Evolutionary conservation across 176 grass and related monocot genomes (phyloP), one percentile per base, ranked within the genome.

Genomic region (Lolium perenne): DNA sequence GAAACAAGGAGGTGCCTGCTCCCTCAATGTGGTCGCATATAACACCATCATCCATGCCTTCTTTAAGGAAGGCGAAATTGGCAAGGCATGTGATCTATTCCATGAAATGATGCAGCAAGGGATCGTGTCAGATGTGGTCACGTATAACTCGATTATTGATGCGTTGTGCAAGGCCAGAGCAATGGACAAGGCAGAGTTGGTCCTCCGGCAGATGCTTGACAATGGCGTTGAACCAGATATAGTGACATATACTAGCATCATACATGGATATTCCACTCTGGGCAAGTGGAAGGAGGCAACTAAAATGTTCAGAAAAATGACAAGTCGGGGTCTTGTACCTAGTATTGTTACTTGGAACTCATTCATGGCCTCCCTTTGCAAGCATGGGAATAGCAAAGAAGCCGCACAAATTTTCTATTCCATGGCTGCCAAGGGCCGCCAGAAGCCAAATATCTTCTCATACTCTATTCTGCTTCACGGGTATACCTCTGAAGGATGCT

Each of bases 261-360:
- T 71, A 18, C 68, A 71, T 21, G 68, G 68, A 71, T 71, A 71
- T 71, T 45, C 38, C 68, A 71, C 68, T 20, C 21, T 45, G 68
- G 38, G 68, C 68, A 3, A 4, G 18, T 71, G 40, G 68, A 71
- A 71, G 2, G 40, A 71, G 41, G 40, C 40, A 0, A 20, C 9
- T 43, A 45, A 45, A 6, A 43, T 45, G 68, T 45, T 71, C 4
- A 71, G 10, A 71, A 1, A 71, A 10, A 71, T 71, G 68, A 71
- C 10, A 71, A 71, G 40, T 18, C 17, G 0, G 18, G 68, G 68
- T 71, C 0, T 71, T 43, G 6, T 45, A 45, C 38, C 68, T 6
- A 8, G 21, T 71, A n/a, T 12, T 71, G 38, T 45, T 45, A 21
- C 38, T 71, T 71, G 68, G 68, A 71, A 0, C 68, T 71, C 68